Conservation (phyloP, 2,329 filamentous ascomycete genomes). For the Apiospora koreana region DNA sequence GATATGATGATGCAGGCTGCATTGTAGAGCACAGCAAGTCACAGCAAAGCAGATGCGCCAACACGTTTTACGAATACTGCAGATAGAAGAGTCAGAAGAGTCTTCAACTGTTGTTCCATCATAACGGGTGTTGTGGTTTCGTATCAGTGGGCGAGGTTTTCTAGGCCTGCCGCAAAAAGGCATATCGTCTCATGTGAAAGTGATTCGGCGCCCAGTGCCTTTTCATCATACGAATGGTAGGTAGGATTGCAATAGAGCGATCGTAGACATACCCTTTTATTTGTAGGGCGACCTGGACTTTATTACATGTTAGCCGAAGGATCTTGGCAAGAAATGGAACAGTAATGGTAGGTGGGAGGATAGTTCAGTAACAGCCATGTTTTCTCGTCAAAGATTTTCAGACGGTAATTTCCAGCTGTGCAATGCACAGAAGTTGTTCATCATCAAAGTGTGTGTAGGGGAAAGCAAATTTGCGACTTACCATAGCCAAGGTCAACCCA, state of each 20-base stretch:
- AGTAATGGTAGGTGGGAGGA: background rate
- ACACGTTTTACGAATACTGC: background rate
- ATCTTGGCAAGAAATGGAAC: background rate
- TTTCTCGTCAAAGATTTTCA: conserved; percentile 78
- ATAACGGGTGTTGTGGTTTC: conserved; percentile 16
- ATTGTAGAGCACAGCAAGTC: background rate
- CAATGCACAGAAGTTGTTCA: conserved; percentile 70
- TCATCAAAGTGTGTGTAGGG: conserved; percentile 42
- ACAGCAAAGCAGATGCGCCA: background rate
- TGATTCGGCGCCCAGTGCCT: conserved; percentile 95
- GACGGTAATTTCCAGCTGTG: conserved; percentile 97
- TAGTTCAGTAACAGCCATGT: conserved; percentile 84
- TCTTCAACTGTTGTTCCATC: conserved; percentile 1
- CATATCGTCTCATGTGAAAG: conserved; percentile 74
- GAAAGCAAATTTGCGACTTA: conserved; percentile 27
- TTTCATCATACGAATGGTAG: conserved; percentile 68
- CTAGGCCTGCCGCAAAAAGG: conserved; percentile 98
- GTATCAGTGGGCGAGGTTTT: conserved; percentile 99
- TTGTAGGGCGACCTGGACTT: conserved; percentile 17
- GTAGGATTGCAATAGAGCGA: conserved; percentile 28
- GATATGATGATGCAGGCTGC: background rate
- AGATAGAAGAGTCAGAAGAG: conserved; percentile 6
- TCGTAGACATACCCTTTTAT: conserved; percentile 22
- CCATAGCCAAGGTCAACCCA: conserved; percentile 21
- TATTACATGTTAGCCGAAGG: conserved; percentile 13